These are phyloP conservation scores for Phytophthora tubulina DNA, from an alignment of 352 stramenopile genomes.

Conservation along the genomic window DNA sequence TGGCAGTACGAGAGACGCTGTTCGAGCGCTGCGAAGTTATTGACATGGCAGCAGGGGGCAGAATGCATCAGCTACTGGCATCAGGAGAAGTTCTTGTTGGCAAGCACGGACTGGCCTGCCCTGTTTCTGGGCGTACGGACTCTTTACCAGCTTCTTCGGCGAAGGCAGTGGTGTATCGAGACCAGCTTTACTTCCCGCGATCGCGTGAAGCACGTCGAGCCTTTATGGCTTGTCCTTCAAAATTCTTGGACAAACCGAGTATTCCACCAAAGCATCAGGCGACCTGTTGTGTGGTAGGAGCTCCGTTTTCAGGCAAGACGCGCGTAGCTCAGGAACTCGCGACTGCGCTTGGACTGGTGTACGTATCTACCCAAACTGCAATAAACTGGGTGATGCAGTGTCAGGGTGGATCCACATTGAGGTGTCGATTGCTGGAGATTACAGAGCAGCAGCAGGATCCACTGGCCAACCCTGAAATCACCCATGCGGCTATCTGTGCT, in stretches of 20 bases:
- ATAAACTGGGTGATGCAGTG: conserved; percentile 70
- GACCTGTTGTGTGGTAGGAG: conserved; percentile 53
- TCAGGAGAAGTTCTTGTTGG: conserved; percentile 59
- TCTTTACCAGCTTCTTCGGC: background rate
- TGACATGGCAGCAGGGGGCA: conserved; percentile 9
- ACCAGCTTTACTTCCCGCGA: conserved; percentile 69
- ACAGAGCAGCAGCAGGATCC: conserved; percentile 18
- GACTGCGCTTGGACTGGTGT: conserved; percentile 40
- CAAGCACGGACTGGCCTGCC: conserved; percentile 61
- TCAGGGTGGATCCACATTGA: conserved; percentile 51
- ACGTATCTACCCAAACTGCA: conserved; percentile 58
- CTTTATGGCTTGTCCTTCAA: conserved; percentile 36
- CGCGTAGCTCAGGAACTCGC: conserved; percentile 44
- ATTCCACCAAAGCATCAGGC: conserved; percentile 34
- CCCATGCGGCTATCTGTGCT: conserved; percentile 50
- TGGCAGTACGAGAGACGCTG: conserved; percentile 49
- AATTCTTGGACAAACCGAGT: conserved; percentile 34
- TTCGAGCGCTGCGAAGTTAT: conserved; percentile 61
- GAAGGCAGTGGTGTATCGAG: conserved; percentile 50
- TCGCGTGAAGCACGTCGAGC: conserved; percentile 26
- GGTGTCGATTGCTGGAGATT: conserved; percentile 19
- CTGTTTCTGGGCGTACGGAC: conserved; percentile 40
- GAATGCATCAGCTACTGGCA: conserved; percentile 34
- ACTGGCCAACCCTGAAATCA: conserved; percentile 28
- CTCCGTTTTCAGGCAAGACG: conserved; percentile 50